Evolutionary conservation across 306 rosid genomes (phyloP), one percentile per base, ranked within the genome.

Genomic region (Lablab purpureus): DNA sequence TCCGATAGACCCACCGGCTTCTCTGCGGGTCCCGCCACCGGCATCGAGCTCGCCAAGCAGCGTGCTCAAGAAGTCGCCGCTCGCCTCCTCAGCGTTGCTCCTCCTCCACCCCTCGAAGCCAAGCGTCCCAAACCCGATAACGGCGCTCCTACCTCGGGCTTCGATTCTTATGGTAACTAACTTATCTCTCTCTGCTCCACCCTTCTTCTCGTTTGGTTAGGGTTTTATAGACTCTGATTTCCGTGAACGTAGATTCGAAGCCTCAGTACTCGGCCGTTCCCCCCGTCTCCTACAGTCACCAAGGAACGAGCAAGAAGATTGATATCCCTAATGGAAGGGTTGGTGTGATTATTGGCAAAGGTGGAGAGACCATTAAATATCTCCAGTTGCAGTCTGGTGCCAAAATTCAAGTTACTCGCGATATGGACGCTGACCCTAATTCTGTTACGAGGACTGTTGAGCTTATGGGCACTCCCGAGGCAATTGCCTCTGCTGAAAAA

Each of bases 21-120:
- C 84, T 93, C 98, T 71, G 81, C 94, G 5, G 67, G 10, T 12
- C 67, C 71, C 3, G 83, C 93, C 77, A 84, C 89, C 49, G 98
- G 89, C 56, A 83, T 96, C 81, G 91, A 90, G 80, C 84, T 87
- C n/a, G 97, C 97, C 77, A 96, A 96, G 83, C 98, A 91, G 80
- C 90, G 89, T 2, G 99, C 98, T 2, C 99, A 96, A 84, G 97
- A 93, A 89, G 94, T 96, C 32, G 98, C 99, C 3, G 91, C 99
- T 73, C 97, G 97, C 2, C 86, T 96, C 82, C 85, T 84, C 72
- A 82, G 76, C 10, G 88, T 81, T 7, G 79, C 73, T 18, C 80
- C 83, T 8, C 73, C 85, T 0, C 75, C 83, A 0, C 59, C 81
- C 0, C 71, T 86, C 14, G 99, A 93, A 36, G 74, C 83, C 74